A percentile compares a stretch with the other conserved stretches of the same genome.
phyloP scores from a whole-genome alignment of 2,329 filamentous ascomycete species.

The Colletotrichum chrysophilum region DNA sequence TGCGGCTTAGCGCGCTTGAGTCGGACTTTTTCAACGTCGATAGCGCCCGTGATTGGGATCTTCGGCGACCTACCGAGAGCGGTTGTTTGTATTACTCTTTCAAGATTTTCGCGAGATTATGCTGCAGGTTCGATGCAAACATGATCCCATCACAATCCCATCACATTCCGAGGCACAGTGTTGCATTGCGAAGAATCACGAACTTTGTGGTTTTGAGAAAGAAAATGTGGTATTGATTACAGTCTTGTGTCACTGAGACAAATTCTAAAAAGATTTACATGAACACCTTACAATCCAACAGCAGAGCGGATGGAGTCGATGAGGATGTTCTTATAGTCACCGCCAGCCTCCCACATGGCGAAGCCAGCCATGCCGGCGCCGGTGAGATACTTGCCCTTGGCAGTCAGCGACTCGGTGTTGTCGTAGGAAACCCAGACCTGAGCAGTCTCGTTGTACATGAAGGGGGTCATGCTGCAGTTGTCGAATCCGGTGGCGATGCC shows the following conservation, averaged over 20 bases:
- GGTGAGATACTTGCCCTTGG: conserved; percentile 12
- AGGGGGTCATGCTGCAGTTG: conserved; percentile 17
- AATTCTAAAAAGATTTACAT: background rate
- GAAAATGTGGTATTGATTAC: background rate
- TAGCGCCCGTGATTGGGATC: background rate
- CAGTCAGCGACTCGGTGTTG: background rate
- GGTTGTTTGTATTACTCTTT: background rate
- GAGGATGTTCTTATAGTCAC: conserved; percentile 16
- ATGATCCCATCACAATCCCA: background rate
- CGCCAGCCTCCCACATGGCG: conserved; percentile 13
- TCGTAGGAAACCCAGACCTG: conserved; percentile 22
- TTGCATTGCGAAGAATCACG: background rate
- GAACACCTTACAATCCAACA: conserved; percentile 1
- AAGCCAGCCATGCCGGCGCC: conserved; percentile 7
- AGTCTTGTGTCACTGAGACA: background rate
- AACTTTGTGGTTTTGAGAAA: background rate
- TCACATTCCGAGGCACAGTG: background rate
- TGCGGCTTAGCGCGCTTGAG: background rate
- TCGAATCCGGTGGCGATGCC: conserved; percentile 6
- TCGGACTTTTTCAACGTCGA: background rate
- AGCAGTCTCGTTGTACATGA: conserved; percentile 1
- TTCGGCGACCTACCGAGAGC: background rate
- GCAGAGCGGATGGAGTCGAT: conserved; percentile 9
- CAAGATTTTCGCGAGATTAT: background rate
- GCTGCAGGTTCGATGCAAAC: background rate